Evolutionary conservation across 179 eudicot genomes (phyloP).

Genomic region (Patellifolia procumbens): DNA sequence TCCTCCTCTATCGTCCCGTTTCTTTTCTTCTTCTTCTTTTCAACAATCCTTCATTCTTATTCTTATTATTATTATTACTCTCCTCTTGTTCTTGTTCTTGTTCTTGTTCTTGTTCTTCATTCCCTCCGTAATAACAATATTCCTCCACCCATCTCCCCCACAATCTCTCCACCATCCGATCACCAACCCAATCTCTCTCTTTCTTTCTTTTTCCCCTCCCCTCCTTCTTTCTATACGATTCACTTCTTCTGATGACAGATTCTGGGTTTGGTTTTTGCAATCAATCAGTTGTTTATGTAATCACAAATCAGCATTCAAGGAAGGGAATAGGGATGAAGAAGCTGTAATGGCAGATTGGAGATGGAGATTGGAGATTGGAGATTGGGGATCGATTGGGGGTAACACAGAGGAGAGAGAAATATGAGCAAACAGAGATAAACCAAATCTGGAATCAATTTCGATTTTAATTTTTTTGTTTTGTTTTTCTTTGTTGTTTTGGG

Average conservation of each 20-base stretch:
- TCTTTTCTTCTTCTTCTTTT: background rate
- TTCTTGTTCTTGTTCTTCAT: constrained; percentile 1
- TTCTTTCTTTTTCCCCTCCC: background rate
- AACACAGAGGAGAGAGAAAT: constrained; percentile 10
- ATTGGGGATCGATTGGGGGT: constrained; percentile 22
- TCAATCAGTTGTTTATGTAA: background rate
- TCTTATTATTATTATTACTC: background rate
- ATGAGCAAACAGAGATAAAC: background rate
- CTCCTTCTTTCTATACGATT: background rate
- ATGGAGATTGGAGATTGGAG: too few relatives aligned
- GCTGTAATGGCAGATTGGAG: too few relatives aligned
- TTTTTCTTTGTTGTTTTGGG: background rate
- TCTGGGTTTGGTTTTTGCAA: background rate
- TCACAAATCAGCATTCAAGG: background rate
- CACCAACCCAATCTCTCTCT: background rate
- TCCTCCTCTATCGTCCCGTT: constrained; percentile 38
- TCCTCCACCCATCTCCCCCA: constrained; percentile 3
- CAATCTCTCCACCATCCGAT: constrained; percentile 32
- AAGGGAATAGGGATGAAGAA: too few relatives aligned
- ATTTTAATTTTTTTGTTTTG: too few relatives aligned
- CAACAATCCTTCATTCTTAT: background rate
- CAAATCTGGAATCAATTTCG: too few relatives aligned
- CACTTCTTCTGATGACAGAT: background rate
- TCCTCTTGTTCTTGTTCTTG: constrained; percentile 1
- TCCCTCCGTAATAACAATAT: background rate